A percentile compares a stretch with the other conserved stretches of the same genome.
Conservation (phyloP, 352 stramenopile genomes). For the Paralagenidium karlingii region DNA sequence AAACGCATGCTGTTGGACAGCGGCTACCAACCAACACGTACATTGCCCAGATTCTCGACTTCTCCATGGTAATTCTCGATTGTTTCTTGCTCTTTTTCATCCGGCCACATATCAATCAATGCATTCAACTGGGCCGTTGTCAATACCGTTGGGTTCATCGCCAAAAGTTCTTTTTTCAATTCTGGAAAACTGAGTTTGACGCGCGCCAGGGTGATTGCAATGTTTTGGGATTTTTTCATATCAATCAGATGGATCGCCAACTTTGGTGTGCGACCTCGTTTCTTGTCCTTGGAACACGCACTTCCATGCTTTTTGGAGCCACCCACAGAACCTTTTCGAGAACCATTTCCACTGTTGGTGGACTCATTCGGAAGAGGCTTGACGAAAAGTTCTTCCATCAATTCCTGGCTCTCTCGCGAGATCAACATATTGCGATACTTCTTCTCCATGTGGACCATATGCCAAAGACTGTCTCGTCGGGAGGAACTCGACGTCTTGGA, state of each 20-base stretch:
- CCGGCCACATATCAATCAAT: constrained; percentile 79
- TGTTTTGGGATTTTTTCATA: constrained; percentile 84
- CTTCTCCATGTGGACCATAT: constrained; percentile 23
- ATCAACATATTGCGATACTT: constrained; percentile 30
- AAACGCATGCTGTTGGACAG: too few species aligned
- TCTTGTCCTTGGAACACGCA: constrained; percentile 20
- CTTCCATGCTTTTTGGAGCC: constrained; percentile 4
- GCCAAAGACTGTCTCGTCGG: constrained; percentile 58
- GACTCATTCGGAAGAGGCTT: constrained; percentile 42
- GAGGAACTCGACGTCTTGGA: constrained; percentile 8
- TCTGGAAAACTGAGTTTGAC: constrained; percentile 59
- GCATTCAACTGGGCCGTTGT: constrained; percentile 66
- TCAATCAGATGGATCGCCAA: constrained; percentile 68
- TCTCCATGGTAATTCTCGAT: constrained; percentile 59
- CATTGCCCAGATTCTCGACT: constrained; percentile 33
- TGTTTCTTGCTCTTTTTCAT: constrained; percentile 53
- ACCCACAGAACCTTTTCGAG: constrained; percentile 4
- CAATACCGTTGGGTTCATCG: constrained; percentile 62
- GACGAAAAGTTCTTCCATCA: constrained; percentile 71
- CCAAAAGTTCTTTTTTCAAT: constrained; percentile 59
- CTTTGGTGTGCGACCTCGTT: constrained; percentile 16
- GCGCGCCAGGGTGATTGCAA: constrained; percentile 68
- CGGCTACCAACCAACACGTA: constrained; percentile 5
- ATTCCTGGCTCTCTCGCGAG: constrained; percentile 50
- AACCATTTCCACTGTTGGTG: constrained; percentile 27